phyloP scores from a whole-genome alignment of 768 basidiomycete species.

The Phaeotremella fagi region DNA sequence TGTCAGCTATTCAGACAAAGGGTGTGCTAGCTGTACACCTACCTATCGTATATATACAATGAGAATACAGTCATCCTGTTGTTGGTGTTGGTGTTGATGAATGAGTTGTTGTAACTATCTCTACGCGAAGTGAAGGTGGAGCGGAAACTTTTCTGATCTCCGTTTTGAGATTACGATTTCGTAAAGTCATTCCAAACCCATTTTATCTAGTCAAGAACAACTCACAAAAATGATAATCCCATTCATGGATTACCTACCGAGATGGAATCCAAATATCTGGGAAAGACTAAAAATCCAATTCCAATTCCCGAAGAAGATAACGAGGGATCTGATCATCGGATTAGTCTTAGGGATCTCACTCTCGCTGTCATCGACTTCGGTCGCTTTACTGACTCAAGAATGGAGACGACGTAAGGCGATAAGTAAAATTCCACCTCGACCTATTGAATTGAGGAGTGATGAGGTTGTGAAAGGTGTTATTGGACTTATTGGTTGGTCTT shows the following conservation, averaged over 20 bases:
- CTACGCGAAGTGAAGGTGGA: no score
- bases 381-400: constrained; percentile 56
- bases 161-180: no score
- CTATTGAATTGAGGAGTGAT: constrained; percentile 55
- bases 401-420: constrained; percentile 51
- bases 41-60: constrained; percentile 90
- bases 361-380: constrained; percentile 65
- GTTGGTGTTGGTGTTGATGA: neutral
- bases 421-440: constrained; percentile 34
- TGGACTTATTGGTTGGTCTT: constrained; percentile 67
- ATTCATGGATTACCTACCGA: neutral
- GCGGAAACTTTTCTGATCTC: neutral
- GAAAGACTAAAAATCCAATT: constrained; percentile 18
- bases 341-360: constrained; percentile 71
- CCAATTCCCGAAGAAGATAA: constrained; percentile 25
- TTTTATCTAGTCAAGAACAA: no score
- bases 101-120: neutral
- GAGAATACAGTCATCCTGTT: constrained; percentile 76
- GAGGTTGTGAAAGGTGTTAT: constrained; percentile 75
- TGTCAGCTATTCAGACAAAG: neutral
- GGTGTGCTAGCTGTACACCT: constrained; percentile 35
- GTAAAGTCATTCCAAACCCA: no score
- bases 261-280: constrained; percentile 14
- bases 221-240: neutral
- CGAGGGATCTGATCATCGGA: constrained; percentile 51